A percentile compares a stretch with the other conserved stretches of the same genome.
These are phyloP conservation scores for Perkinsus marinus DNA, from an alignment of 169 alveolate genomes.

Conservation along the genomic window DNA sequence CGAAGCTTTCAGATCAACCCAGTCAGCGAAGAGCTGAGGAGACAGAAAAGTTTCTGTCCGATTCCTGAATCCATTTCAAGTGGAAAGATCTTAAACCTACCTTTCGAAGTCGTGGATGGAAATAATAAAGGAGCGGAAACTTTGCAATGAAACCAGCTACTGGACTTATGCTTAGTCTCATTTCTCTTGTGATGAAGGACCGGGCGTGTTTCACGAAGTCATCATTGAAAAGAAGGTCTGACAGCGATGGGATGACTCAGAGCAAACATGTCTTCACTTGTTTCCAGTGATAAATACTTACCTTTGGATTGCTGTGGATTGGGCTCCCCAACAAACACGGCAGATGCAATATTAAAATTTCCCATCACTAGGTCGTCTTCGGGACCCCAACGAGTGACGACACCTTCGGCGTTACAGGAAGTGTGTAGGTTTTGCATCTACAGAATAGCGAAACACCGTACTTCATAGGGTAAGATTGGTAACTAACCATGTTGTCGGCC, in stretches of 20 bases:
- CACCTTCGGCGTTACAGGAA: background rate
- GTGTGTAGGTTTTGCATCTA: background rate
- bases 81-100: background rate
- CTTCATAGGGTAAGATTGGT: background rate
- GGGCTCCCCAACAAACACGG: background rate
- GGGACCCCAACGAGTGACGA: background rate
- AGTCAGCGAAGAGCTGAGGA: background rate
- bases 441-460: too few relatives aligned
- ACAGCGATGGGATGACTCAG: background rate
- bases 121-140: background rate
- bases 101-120: background rate
- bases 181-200: background rate
- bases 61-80: background rate
- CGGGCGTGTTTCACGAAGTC: background rate
- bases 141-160: background rate
- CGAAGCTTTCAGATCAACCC: background rate
- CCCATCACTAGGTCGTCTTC: background rate
- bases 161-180: background rate
- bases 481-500: background rate
- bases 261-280: too few relatives aligned
- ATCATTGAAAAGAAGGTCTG: background rate
- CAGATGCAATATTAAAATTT: background rate
- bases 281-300: too few relatives aligned
- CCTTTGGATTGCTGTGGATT: background rate
- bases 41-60: background rate